Percentiles rank a stretch among this genome's conserved stretches.
phyloP scores from a whole-genome alignment of 2,329 filamentous ascomycete species.

The Tolypocladium tundrense region DNA sequence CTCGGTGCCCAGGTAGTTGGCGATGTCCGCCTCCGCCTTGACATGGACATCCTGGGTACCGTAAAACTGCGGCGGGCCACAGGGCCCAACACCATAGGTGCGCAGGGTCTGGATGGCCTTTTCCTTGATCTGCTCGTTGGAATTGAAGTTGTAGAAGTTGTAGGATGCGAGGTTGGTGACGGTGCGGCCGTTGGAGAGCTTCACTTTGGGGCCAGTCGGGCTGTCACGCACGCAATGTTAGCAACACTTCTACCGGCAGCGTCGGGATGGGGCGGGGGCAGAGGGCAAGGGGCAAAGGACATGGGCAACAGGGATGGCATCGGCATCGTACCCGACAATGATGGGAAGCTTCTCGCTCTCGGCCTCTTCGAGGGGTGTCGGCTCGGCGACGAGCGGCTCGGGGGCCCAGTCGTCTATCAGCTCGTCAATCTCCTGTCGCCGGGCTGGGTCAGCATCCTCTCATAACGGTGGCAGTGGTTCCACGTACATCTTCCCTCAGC shows the following conservation, averaged over 20 bases:
- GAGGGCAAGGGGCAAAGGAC: too few species aligned
- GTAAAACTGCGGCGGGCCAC: constrained; percentile 95
- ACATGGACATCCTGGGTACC: constrained; percentile 97
- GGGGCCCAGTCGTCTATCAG: constrained; percentile 94
- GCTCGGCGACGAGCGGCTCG: constrained; percentile 72
- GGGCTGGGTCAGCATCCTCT: not conserved
- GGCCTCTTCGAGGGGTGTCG: constrained; percentile 63
- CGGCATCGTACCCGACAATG: constrained; percentile 64
- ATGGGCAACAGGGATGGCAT: not conserved
- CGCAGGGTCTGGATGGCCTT: constrained; percentile 90
- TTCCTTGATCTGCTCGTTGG: constrained; percentile 85
- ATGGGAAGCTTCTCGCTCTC: constrained; percentile 81
- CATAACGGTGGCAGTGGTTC: not conserved
- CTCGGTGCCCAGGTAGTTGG: constrained; percentile 76
- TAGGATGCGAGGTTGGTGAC: constrained; percentile 90
- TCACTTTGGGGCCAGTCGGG: constrained; percentile 81
- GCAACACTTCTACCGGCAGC: not conserved
- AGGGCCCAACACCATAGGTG: constrained; percentile 93
- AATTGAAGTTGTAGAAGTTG: constrained; percentile 97
- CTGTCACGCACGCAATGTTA: constrained; percentile 31
- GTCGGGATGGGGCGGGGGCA: not conserved
- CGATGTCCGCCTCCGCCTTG: constrained; percentile 91
- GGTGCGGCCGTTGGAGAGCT: constrained; percentile 77
- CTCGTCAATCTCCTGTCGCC: constrained; percentile 73
- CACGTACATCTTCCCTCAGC: constrained; percentile 61